These are phyloP conservation scores for Brassica cretica DNA, from an alignment of 345 rosid genomes.

Conservation along the genomic window DNA sequence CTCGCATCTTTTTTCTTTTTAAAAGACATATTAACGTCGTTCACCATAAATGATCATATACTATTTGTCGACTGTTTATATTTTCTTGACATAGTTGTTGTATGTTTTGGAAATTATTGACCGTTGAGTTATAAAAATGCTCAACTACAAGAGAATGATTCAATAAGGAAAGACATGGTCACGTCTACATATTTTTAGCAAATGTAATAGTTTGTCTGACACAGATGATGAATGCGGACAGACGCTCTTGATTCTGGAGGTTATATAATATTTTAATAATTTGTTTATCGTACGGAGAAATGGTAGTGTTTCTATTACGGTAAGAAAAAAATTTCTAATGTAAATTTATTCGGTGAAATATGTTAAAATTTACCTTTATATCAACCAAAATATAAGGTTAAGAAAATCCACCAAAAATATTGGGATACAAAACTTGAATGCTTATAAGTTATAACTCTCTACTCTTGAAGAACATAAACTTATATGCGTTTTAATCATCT, in stretches of 20 bases:
- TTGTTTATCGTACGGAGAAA: background rate
- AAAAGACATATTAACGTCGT: slow-evolving; percentile 7
- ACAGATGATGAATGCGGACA: slow-evolving; percentile 7
- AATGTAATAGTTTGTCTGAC: background rate
- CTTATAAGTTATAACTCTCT: background rate
- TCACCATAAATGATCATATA: slow-evolving; percentile 18
- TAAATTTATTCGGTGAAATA: background rate
- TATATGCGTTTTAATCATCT: background rate
- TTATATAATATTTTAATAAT: background rate
- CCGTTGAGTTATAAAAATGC: slow-evolving; percentile 30
- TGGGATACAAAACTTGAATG: slow-evolving; percentile 8
- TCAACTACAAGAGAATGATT: slow-evolving; percentile 15
- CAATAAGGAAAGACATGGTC: slow-evolving; percentile 37
- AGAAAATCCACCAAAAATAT: background rate
- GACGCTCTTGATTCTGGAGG: background rate
- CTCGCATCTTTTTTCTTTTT: background rate
- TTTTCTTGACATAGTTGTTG: slow-evolving; percentile 22
- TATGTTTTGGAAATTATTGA: slow-evolving; percentile 19
- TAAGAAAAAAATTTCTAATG: background rate
- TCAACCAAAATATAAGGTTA: background rate
- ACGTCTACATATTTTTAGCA: slow-evolving; percentile 11
- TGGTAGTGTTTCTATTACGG: background rate
- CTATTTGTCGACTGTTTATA: background rate
- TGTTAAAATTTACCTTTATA: background rate
- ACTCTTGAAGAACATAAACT: background rate